A percentile compares a stretch with the other conserved stretches of the same genome.
These are phyloP conservation scores for Apostasia shenzhenica DNA, from an alignment of 106 monocot species.

Conservation along the genomic window DNA sequence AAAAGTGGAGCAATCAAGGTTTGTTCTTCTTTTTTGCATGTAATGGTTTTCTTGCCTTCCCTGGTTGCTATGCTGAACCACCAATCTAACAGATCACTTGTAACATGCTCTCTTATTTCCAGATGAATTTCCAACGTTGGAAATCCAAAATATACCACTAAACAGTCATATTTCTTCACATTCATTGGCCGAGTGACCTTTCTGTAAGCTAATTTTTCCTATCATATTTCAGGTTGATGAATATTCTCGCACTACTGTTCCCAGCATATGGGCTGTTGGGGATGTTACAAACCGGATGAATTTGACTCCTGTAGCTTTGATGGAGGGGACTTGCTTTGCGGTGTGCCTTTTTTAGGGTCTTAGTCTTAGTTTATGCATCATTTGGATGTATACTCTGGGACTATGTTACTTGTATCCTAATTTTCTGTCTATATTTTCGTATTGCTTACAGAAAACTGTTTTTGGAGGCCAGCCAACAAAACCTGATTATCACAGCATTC, in stretches of 20 bases:
- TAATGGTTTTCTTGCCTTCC: too few species aligned
- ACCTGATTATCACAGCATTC: conserved; percentile 69
- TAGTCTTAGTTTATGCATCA: too few species aligned
- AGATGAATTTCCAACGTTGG: too few species aligned
- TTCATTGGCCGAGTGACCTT: too few species aligned
- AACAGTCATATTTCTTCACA: too few species aligned
- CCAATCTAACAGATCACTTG: too few species aligned
- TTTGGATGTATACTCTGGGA: too few species aligned
- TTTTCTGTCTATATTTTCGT: neutral
- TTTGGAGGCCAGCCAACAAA: conserved; percentile 93
- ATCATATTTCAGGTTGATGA: conserved; percentile 80
- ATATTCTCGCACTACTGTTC: conserved; percentile 71
- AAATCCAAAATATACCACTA: too few species aligned
- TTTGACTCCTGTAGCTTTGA: conserved; percentile 96
- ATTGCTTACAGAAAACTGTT: conserved; percentile 87
- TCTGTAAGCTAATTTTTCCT: neutral
- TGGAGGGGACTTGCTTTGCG: conserved; percentile 96
- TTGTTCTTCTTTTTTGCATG: conserved; percentile 1
- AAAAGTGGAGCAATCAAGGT: conserved; percentile 90
- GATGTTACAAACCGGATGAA: conserved; percentile 99
- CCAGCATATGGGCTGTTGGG: conserved; percentile 99
- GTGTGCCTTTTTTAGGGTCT: conserved; percentile 32
- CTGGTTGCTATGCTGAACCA: too few species aligned
- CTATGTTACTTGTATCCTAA: neutral
- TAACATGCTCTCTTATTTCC: too few species aligned